Base-by-base conservation (phyloP, 2,329 filamentous ascomycete species). In the Colletotrichum lentis region DNA sequence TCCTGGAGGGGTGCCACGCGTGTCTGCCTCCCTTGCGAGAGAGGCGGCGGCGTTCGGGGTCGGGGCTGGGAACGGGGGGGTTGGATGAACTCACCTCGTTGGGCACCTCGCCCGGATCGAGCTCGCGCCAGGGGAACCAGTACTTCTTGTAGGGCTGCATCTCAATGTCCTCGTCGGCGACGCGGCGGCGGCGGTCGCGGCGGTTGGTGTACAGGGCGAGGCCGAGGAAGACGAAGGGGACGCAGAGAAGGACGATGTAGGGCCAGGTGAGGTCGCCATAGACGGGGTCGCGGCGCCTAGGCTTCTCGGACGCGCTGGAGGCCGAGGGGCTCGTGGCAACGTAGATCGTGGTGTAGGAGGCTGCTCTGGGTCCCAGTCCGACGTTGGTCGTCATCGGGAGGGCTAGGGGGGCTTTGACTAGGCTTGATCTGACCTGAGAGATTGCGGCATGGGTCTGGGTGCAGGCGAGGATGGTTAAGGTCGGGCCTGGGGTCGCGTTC, bases 61-160 rank as follows among this genome's bases (percentile, higher is more conserved):
- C 20, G n/a, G 47, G 1, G 24, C 2, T 20, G 47, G 47, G 31
- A 43, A 0, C 14, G 11, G 24, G 37, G 20, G 39, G 12, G 1
- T n/a, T 12, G 27, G 39, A 31, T n/a, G 12, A 5, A 61, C 67
- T 69, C 27, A 69, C 67, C 53, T 69, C 41, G 44, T 61, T 50
- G 18, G 55, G 22, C 12, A 56, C 67, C 31, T 63, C 67, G n/a
- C 49, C 60, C n/a, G 66, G 58, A 18, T 62, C 56, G 39, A 67
- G 52, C 31, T 69, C 65, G 44, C 57, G 57, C 69, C 69, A 70
- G 52, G 69, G 69, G 55, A 71, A 70, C 68, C 68, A 70, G 24
- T 39, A 64, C 20, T 35, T 47, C 11, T 59, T 37, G 49, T 50
- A 56, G 11, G 50, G 16, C 27, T 64, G 64, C 59, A 71, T 62